Percentiles rank a stretch among this genome's conserved stretches.
phyloP scores from a whole-genome alignment of 2,329 filamentous ascomycete species.

The Pseudogymnoascus sp. region DNA sequence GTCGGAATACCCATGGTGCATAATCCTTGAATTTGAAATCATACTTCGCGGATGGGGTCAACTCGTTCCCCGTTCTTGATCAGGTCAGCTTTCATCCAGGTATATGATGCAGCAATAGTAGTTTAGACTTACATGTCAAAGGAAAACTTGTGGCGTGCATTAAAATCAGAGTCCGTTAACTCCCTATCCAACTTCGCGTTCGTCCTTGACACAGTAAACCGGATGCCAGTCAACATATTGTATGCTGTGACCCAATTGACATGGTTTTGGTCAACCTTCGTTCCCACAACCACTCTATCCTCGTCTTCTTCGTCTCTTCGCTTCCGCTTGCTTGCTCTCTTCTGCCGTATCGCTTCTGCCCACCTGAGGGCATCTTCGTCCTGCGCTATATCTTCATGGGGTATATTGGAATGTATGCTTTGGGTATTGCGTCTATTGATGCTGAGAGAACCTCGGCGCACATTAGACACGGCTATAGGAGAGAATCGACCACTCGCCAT shows the following conservation, averaged over 20 bases:
- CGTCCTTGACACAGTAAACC: slow-evolving; percentile 89
- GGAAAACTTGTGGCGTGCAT: slow-evolving; percentile 91
- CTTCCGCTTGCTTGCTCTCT: slow-evolving; percentile 77
- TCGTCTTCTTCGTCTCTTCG: slow-evolving; percentile 83
- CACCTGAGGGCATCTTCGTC: slow-evolving; percentile 88
- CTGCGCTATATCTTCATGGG: slow-evolving; percentile 71
- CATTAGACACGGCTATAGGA: slow-evolving; percentile 43
- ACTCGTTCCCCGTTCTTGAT: slow-evolving; percentile 78
- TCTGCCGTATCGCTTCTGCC: slow-evolving; percentile 88
- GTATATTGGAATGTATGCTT: slow-evolving; percentile 75
- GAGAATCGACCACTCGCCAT: slow-evolving; percentile 76
- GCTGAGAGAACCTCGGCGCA: slow-evolving; percentile 73
- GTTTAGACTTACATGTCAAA: slow-evolving; percentile 76
- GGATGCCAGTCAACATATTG: slow-evolving; percentile 98
- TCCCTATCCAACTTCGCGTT: slow-evolving; percentile 94
- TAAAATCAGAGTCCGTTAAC: slow-evolving; percentile 84
- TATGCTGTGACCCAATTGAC: slow-evolving; percentile 97
- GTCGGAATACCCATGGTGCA: slow-evolving; percentile 97
- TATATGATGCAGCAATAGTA: not conserved
- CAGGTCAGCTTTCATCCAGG: slow-evolving; percentile 27
- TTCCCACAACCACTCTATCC: slow-evolving; percentile 88
- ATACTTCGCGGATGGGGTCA: slow-evolving; percentile 96
- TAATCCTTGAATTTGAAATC: slow-evolving; percentile 99
- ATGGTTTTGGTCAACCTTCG: slow-evolving; percentile 94
- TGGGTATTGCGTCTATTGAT: slow-evolving; percentile 73